These are phyloP conservation scores for Nemania diffusa DNA, from an alignment of 2,329 filamentous ascomycete species.

Conservation along the genomic window DNA sequence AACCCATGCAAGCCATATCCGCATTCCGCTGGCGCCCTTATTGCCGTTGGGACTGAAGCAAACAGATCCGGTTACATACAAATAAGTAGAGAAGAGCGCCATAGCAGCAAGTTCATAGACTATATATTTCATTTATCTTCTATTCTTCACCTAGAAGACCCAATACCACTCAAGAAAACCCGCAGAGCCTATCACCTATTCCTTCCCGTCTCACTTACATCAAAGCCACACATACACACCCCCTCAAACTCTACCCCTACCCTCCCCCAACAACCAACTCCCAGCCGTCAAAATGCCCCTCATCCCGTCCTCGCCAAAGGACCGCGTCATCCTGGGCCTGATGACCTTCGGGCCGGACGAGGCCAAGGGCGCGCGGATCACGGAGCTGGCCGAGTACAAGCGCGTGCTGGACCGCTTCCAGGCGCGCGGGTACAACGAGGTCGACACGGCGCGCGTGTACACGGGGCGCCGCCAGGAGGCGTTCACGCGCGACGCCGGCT, in stretches of 20 bases:
- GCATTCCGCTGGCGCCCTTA: not conserved
- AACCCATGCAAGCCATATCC: not conserved
- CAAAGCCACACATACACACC: not conserved
- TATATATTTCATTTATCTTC: not conserved
- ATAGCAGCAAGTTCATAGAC: not conserved
- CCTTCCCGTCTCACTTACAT: not conserved
- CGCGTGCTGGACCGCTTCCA: constrained; percentile 80
- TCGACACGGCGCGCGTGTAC: constrained; percentile 85
- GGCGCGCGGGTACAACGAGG: constrained; percentile 80
- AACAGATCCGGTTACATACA: not conserved
- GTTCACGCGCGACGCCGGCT: constrained; percentile 78
- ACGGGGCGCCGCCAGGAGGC: constrained; percentile 78
- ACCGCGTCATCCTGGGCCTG: constrained; percentile 81
- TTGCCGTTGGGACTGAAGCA: not conserved
- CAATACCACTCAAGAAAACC: not conserved
- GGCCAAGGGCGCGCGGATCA: constrained; percentile 74
- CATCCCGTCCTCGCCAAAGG: constrained; percentile 59
- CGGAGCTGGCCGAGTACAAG: constrained; percentile 72
- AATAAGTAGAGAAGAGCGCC: not conserved
- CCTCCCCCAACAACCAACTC: not conserved
- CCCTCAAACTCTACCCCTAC: not conserved
- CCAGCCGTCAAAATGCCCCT: constrained; percentile 57
- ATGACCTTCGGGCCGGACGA: constrained; percentile 84
- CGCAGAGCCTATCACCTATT: not conserved
- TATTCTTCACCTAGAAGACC: not conserved